Conservation (phyloP, 306 rosid species). For the Fragaria ananassa region DNA sequence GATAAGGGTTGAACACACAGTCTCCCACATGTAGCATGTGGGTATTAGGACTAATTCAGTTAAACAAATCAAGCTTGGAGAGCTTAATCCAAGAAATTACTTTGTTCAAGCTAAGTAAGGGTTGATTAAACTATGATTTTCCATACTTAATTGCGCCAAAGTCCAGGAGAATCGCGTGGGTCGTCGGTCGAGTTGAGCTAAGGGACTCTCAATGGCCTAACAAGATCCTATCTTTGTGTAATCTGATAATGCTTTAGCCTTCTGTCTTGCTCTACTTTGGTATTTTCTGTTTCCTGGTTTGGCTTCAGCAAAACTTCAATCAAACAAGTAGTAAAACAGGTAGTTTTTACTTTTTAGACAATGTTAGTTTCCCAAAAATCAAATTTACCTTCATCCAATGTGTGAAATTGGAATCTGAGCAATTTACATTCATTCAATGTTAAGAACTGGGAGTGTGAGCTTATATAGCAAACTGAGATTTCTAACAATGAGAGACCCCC, state of each 20-base stretch:
- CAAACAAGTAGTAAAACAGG: neutral
- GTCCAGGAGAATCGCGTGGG: slow-evolving; percentile 33
- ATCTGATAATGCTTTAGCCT: neutral
- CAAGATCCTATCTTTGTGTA: slow-evolving; percentile 48
- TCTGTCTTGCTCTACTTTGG: neutral
- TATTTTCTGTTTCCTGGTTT: neutral
- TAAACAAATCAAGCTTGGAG: slow-evolving; percentile 28
- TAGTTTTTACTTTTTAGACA: slow-evolving; percentile 7
- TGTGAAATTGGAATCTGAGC: slow-evolving; percentile 22
- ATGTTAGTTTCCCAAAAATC: slow-evolving; percentile 22
- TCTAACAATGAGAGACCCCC: slow-evolving; percentile 9
- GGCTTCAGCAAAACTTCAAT: neutral
- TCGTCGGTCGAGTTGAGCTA: slow-evolving; percentile 16
- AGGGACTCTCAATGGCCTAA: slow-evolving; percentile 39
- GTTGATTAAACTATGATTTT: slow-evolving; percentile 17
- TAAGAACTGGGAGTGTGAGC: slow-evolving; percentile 23
- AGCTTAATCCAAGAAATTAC: slow-evolving; percentile 38
- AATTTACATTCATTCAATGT: slow-evolving; percentile 25
- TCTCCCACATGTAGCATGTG: slow-evolving; percentile 71
- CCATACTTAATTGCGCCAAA: neutral
- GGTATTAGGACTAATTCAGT: slow-evolving; percentile 38
- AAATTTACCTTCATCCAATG: slow-evolving; percentile 27
- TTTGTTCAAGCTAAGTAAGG: slow-evolving; percentile 24
- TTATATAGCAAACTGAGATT: slow-evolving; percentile 24
- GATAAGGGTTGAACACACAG: slow-evolving; percentile 40